These are phyloP conservation scores for Zasmidium cellare DNA, from an alignment of 2,329 filamentous ascomycete genomes.

Conservation along the genomic window DNA sequence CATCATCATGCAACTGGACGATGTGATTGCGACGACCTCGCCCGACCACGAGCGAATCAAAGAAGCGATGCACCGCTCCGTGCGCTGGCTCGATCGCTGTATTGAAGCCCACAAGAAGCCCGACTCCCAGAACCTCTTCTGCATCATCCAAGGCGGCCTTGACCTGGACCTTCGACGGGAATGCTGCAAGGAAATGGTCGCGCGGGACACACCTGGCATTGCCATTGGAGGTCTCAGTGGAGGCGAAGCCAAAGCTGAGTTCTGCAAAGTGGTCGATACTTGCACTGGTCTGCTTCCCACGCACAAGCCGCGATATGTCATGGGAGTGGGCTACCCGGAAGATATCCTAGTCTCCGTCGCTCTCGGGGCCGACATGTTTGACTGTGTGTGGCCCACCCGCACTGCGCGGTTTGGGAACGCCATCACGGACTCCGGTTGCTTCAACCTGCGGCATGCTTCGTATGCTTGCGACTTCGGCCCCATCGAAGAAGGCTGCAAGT, in stretches of 20 bases:
- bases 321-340: slow-evolving; percentile 97
- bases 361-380: slow-evolving; percentile 97
- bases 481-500: slow-evolving; percentile 79
- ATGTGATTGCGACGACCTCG: slow-evolving; percentile 94
- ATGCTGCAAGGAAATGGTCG: slow-evolving; percentile 86
- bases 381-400: slow-evolving; percentile 97
- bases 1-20: slow-evolving; percentile 99
- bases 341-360: slow-evolving; percentile 92
- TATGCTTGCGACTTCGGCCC: slow-evolving; percentile 80
- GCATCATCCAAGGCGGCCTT: slow-evolving; percentile 95
- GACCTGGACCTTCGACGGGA: slow-evolving; percentile 81
- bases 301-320: slow-evolving; percentile 95
- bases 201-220: slow-evolving; percentile 88
- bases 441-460: slow-evolving; percentile 77
- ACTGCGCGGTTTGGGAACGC: slow-evolving; percentile 96
- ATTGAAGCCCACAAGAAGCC: slow-evolving; percentile 86
- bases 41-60: slow-evolving; percentile 85
- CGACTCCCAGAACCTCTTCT: slow-evolving; percentile 87
- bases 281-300: slow-evolving; percentile 85
- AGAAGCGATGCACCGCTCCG: slow-evolving; percentile 90
- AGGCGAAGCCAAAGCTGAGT: slow-evolving; percentile 90
- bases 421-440: slow-evolving; percentile 74
- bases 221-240: slow-evolving; percentile 94
- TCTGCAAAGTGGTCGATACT: slow-evolving; percentile 78
- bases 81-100: slow-evolving; percentile 95